These are phyloP conservation scores for Penicillium sp. DNA, from an alignment of 2,329 filamentous ascomycete species.

Conservation along the genomic window DNA sequence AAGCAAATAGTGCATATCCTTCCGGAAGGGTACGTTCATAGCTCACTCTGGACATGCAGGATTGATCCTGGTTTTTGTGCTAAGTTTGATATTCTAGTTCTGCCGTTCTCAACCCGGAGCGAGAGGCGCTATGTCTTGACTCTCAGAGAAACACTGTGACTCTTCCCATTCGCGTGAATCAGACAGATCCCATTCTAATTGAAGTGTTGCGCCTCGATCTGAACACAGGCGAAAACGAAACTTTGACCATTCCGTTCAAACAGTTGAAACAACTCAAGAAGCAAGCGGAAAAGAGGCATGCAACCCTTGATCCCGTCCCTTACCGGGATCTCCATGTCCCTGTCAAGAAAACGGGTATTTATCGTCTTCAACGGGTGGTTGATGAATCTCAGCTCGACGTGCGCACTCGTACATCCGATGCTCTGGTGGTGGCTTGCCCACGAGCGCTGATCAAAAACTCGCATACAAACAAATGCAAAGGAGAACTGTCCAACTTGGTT, in stretches of 20 bases:
- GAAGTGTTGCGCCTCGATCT: conserved; percentile 87
- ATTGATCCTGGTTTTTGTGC: conserved; percentile 25
- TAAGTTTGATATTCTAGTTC: conserved; percentile 53
- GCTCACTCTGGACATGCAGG: background rate
- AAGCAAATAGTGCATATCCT: conserved; percentile 97
- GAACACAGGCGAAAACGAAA: conserved; percentile 75
- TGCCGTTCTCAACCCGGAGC: conserved; percentile 80
- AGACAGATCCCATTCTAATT: conserved; percentile 83
- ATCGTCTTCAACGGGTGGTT: conserved; percentile 78
- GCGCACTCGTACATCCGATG: conserved; percentile 70
- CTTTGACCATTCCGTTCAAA: conserved; percentile 69
- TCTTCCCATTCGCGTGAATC: conserved; percentile 88
- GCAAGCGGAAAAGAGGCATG: conserved; percentile 61
- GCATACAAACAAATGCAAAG: conserved; percentile 70
- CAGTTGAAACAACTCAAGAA: conserved; percentile 75
- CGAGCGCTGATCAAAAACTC: conserved; percentile 69
- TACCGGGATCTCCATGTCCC: conserved; percentile 70
- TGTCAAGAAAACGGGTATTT: conserved; percentile 84
- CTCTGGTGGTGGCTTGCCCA: conserved; percentile 83
- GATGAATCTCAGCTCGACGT: conserved; percentile 95
- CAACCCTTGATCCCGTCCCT: conserved; percentile 49
- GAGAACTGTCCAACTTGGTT: conserved; percentile 81
- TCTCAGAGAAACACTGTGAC: conserved; percentile 59
- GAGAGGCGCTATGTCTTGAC: conserved; percentile 77
- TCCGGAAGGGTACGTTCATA: conserved; percentile 70